Percentiles rank a stretch among this genome's conserved stretches.
These are phyloP conservation scores for Venturia nashicola DNA, from an alignment of 2,329 filamentous ascomycete species.

Conservation along the genomic window DNA sequence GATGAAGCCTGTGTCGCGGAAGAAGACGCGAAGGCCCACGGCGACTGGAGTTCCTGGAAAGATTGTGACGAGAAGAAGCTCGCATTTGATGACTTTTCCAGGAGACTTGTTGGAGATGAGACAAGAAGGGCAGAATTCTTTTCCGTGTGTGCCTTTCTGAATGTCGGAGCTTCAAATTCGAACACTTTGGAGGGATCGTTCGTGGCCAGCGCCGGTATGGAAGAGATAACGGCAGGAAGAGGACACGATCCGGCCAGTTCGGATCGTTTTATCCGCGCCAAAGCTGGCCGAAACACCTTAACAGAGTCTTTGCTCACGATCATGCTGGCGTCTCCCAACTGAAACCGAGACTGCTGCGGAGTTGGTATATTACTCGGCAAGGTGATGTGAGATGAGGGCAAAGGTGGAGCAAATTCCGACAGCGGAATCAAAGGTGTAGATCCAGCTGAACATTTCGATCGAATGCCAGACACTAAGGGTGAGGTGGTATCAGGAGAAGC, in stretches of 20 bases:
- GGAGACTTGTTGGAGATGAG: not conserved
- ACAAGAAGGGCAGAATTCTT: not conserved
- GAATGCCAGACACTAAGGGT: not conserved
- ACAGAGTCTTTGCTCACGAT: not conserved
- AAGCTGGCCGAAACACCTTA: not conserved
- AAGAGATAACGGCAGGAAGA: not conserved
- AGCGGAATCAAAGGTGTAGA: not conserved
- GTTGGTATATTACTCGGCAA: not conserved
- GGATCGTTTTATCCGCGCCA: not conserved
- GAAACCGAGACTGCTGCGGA: not conserved
- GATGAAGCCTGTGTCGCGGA: too few species aligned
- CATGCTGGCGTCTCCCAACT: not conserved
- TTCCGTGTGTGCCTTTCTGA: not conserved
- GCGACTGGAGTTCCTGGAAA: too few species aligned
- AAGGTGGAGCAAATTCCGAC: not conserved
- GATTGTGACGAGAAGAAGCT: too few species aligned
- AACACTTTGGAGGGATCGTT: not conserved
- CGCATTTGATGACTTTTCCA: too few species aligned
- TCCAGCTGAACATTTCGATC: not conserved
- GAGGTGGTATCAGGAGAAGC: not conserved
- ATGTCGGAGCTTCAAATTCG: not conserved
- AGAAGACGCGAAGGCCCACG: too few species aligned
- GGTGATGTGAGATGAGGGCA: not conserved
- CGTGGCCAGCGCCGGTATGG: not conserved
- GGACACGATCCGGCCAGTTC: not conserved